These are phyloP conservation scores for Eimeria tenella DNA, from an alignment of 169 alveolate genomes.

Conservation along the genomic window DNA sequence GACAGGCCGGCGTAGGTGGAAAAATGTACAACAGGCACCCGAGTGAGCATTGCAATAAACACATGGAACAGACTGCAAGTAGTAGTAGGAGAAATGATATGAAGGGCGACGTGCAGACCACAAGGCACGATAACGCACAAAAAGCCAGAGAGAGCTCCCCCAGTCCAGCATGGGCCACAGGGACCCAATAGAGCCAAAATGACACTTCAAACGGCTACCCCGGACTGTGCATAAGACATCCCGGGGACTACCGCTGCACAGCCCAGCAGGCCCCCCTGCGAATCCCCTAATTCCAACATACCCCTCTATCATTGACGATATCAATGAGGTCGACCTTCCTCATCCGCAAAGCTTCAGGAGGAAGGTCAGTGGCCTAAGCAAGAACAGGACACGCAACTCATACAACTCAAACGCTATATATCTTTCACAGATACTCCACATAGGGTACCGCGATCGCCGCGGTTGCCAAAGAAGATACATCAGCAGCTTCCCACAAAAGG, in stretches of 20 bases:
- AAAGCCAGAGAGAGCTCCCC: too few species aligned
- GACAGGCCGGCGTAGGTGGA: too few species aligned
- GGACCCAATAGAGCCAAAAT: too few species aligned
- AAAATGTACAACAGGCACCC: too few species aligned
- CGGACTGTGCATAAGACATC: not conserved
- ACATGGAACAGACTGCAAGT: too few species aligned
- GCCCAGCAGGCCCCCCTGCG: not conserved
- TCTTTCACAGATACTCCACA: not conserved
- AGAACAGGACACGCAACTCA: not conserved
- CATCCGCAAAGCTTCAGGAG: slow-evolving; percentile 73
- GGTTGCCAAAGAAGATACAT: not conserved
- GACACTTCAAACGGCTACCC: not conserved
- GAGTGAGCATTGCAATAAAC: too few species aligned
- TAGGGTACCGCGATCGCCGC: not conserved
- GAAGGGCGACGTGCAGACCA: too few species aligned
- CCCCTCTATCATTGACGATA: slow-evolving; percentile 81
- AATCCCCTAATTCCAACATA: not conserved
- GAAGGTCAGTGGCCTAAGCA: slow-evolving; percentile 71
- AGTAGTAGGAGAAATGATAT: too few species aligned
- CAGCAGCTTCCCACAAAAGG: too few species aligned
- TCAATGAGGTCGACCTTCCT: slow-evolving; percentile 80
- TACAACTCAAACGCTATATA: too few species aligned
- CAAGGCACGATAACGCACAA: too few species aligned
- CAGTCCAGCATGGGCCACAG: too few species aligned
- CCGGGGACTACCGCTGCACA: not conserved